Percentiles rank a stretch among this genome's conserved stretches.
phyloP scores from a whole-genome alignment of 768 basidiomycete species.

The Tephrocybe sp. region DNA sequence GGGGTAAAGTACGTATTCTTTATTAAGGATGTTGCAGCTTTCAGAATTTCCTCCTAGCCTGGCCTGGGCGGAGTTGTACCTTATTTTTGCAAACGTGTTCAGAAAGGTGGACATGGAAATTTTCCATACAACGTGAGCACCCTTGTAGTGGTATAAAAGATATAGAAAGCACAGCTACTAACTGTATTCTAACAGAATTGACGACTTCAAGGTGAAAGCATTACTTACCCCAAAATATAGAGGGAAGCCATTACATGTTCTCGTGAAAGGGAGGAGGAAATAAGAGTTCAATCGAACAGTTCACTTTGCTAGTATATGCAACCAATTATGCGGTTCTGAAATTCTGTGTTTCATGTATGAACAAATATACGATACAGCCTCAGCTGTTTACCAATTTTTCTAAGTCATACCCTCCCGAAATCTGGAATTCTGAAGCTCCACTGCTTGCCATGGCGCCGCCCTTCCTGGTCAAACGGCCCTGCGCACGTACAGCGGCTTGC shows the following conservation, averaged over 20 bases:
- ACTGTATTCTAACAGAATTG: too few relatives aligned
- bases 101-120: slow-evolving; percentile 9
- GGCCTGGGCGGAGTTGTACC: slow-evolving; percentile 9
- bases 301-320: too few relatives aligned
- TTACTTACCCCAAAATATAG: slow-evolving; percentile 2
- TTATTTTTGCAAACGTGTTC: slow-evolving; percentile 12
- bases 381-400: slow-evolving; percentile 51
- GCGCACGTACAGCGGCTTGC: slow-evolving; percentile 79
- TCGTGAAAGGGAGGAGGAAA: background rate
- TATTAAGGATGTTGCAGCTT: background rate
- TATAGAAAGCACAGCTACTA: too few relatives aligned
- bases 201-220: slow-evolving; percentile 8
- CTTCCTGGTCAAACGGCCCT: slow-evolving; percentile 79
- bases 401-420: slow-evolving; percentile 60
- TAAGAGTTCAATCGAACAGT: background rate
- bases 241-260: slow-evolving; percentile 5
- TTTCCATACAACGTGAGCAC: slow-evolving; percentile 6
- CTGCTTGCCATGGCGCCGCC: slow-evolving; percentile 71
- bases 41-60: background rate
- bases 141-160: too few relatives aligned
- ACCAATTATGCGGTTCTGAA: too few relatives aligned
- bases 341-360: background rate
- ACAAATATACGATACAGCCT: background rate
- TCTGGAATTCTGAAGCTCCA: slow-evolving; percentile 75
- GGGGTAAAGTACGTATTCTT: slow-evolving; percentile 6